These are phyloP conservation scores for Lipomyces anomalus DNA, from an alignment of 805 yeast genomes.

Conservation along the genomic window DNA sequence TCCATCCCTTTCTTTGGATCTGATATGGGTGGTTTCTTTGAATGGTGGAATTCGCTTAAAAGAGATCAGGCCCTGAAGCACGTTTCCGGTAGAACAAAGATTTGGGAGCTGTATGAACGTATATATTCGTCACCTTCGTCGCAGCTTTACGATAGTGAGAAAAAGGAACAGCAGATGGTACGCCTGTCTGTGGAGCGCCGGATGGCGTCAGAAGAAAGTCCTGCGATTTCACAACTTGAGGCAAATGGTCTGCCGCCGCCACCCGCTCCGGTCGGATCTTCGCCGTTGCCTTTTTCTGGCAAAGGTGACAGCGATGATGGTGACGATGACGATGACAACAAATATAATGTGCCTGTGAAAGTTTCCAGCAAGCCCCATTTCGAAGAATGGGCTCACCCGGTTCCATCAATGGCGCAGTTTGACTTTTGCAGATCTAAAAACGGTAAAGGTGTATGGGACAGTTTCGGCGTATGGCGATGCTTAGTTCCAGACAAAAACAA, in stretches of 20 bases:
- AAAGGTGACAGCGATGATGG: neutral
- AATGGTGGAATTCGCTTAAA: slow-evolving; percentile 13
- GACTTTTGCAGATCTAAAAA: slow-evolving; percentile 54
- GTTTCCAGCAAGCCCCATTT: slow-evolving; percentile 23
- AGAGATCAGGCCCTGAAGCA: slow-evolving; percentile 6
- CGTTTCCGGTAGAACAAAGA: slow-evolving; percentile 9
- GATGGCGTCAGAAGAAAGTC: too few species aligned
- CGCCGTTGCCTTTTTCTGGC: neutral
- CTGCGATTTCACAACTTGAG: neutral
- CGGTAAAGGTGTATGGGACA: slow-evolving; percentile 80
- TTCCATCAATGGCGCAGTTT: slow-evolving; percentile 56
- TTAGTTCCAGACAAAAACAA: slow-evolving; percentile 53
- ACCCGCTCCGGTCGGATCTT: neutral
- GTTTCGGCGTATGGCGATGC: slow-evolving; percentile 85
- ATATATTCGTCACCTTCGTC: slow-evolving; percentile 1
- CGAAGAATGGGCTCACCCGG: slow-evolving; percentile 43
- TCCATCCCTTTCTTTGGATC: neutral
- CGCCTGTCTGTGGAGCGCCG: too few species aligned
- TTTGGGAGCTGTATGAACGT: slow-evolving; percentile 19
- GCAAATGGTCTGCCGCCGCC: neutral
- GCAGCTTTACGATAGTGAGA: neutral
- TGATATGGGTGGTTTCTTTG: slow-evolving; percentile 9
- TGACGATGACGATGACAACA: neutral
- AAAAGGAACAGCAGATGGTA: too few species aligned
- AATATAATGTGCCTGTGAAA: neutral